phyloP scores from a whole-genome alignment of 2,329 filamentous ascomycete genomes.

The Fusarium sp. region DNA sequence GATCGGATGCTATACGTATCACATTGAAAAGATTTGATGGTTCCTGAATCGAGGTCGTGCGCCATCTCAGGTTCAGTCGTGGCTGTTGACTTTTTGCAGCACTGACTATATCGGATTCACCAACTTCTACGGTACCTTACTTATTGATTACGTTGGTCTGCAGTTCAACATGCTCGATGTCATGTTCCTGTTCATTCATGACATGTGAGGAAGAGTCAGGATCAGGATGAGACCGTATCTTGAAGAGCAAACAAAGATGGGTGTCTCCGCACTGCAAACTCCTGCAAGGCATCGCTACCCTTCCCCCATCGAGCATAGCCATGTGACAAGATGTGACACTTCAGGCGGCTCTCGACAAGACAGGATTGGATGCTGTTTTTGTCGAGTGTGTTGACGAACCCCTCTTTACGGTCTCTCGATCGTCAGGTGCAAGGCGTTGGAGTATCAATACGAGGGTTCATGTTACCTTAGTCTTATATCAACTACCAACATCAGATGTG shows the following conservation, averaged over 20 bases:
- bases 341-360: slow-evolving; percentile 24
- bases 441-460: slow-evolving; percentile 11
- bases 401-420: slow-evolving; percentile 4
- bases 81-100: slow-evolving; percentile 14
- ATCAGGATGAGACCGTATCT: neutral
- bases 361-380: slow-evolving; percentile 20
- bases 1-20: neutral
- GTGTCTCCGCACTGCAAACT: slow-evolving; percentile 27
- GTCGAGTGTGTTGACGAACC: slow-evolving; percentile 18
- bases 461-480: slow-evolving; percentile 2
- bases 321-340: slow-evolving; percentile 38
- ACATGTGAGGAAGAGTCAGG: slow-evolving; percentile 5
- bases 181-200: neutral
- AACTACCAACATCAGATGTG: neutral
- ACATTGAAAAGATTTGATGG: neutral
- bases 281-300: slow-evolving; percentile 28
- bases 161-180: neutral
- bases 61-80: slow-evolving; percentile 6
- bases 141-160: neutral
- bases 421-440: slow-evolving; percentile 14
- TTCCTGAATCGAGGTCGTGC: slow-evolving; percentile 23
- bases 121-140: neutral
- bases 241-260: neutral
- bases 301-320: slow-evolving; percentile 35
- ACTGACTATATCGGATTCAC: neutral